Base-by-base conservation (phyloP, 1,139 yeast genomes). In the Sporopachydermia cereana region DNA sequence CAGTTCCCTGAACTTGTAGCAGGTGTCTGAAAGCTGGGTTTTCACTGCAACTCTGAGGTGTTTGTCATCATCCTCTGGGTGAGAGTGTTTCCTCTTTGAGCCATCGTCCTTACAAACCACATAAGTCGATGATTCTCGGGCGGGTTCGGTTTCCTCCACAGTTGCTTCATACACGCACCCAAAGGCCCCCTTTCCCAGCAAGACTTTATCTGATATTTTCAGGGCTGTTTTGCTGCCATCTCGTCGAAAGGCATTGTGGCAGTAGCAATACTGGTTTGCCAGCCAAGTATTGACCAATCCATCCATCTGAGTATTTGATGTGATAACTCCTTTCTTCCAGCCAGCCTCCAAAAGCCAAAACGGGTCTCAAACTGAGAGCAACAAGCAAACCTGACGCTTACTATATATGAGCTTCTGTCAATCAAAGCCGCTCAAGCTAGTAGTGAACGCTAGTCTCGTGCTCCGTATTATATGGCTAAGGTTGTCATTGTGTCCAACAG, bases 1-100 rank as follows among this genome's bases (percentile, higher is more conserved):
- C 56, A 84, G 67, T 60, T 84, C 94, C 60, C 94, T 29, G 44
- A 43, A 43, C 41, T 44, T 41, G 21, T 41, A 41, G 5, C 31
- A 5, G 34, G 7, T n/a, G 29, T 41, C 43, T 9, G 24, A 41
- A 12, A 41, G 30, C 18, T 23, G 30, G 4, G 18, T 14, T 30
- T 41, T 41, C n/a, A 41, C 16, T 3, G 43, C 43, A 7, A 41
- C 41, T 12, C 30, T n/a, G n/a, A n/a, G n/a, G n/a, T n/a, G n/a
- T 27, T 27, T 27, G n/a, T 27, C n/a, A n/a, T 27, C n/a, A 27
- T 12, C n/a, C n/a, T 12, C n/a, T n/a, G 30, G 12, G n/a, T 27
- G 30, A 27, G 14, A 12, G n/a, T 27, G 14, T n/a, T 12, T 12
- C 14, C 30, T 27, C 30, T 27, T 27, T n/a, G n/a, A n/a, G n/a